Percentiles rank a stretch among this genome's conserved stretches.
phyloP scores from a whole-genome alignment of 257 asterid genomes.

The Plantago major region DNA sequence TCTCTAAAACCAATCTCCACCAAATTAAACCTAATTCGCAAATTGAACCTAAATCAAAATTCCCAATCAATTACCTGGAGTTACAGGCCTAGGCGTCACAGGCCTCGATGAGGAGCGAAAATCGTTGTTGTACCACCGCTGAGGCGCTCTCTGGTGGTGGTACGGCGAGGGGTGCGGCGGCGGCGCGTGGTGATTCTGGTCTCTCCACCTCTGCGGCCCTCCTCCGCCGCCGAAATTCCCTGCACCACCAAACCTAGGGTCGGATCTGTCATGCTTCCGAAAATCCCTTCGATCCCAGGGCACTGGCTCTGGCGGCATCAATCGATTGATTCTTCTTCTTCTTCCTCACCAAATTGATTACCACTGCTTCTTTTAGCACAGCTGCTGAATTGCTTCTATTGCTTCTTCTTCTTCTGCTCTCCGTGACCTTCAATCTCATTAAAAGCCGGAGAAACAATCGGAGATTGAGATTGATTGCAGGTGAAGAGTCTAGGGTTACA shows the following conservation, averaged over 20 bases:
- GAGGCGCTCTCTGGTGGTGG: conserved; percentile 44
- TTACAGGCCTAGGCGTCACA: conserved; percentile 57
- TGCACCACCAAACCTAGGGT: conserved; percentile 31
- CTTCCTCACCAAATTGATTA: too few species aligned
- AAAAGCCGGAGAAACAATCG: background rate
- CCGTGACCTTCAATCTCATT: background rate
- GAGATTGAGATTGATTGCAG: background rate
- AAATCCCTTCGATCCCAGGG: conserved; percentile 97
- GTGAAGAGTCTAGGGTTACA: background rate
- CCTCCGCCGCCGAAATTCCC: conserved; percentile 51
- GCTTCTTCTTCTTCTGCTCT: conserved; percentile 17
- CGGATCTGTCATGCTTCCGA: conserved; percentile 85
- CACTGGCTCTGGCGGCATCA: conserved; percentile 95
- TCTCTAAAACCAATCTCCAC: too few species aligned
- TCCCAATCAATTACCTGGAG: background rate
- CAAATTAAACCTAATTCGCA: too few species aligned
- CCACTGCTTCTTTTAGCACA: too few species aligned
- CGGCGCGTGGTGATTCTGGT: conserved; percentile 43
- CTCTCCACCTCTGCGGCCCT: conserved; percentile 74
- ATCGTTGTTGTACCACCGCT: conserved; percentile 50
- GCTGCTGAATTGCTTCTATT: too few species aligned
- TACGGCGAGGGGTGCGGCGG: conserved; percentile 41
- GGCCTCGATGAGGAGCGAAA: conserved; percentile 59
- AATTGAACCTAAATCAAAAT: background rate
- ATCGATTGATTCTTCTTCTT: conserved; percentile 4